These are phyloP conservation scores for Pelagophyceae sp. DNA, from an alignment of 352 stramenopile species.

Conservation along the genomic window DNA sequence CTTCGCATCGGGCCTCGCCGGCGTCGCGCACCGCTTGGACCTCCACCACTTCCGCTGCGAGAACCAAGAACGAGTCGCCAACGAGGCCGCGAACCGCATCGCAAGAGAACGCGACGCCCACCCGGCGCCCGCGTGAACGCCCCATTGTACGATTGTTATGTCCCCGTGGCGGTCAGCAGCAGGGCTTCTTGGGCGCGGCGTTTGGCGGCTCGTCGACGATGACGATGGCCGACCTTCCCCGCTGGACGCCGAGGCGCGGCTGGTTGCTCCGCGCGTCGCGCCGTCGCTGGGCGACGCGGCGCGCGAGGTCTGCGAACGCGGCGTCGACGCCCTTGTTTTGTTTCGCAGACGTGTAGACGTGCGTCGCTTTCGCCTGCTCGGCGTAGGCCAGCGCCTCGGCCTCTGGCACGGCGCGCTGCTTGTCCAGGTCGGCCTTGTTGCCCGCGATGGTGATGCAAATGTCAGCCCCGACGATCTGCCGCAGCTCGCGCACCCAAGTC, in stretches of 20 bases:
- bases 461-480: slow-evolving; percentile 73
- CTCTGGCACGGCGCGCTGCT: slow-evolving; percentile 69
- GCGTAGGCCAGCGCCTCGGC: slow-evolving; percentile 65
- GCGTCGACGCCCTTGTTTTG: slow-evolving; percentile 78
- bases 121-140: no score
- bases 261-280: neutral
- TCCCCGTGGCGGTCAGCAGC: neutral
- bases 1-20: neutral
- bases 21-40: neutral
- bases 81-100: neutral
- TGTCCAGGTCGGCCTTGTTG: slow-evolving; percentile 81
- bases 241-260: no score
- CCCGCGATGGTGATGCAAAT: slow-evolving; percentile 80
- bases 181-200: neutral
- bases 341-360: slow-evolving; percentile 81
- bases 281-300: neutral
- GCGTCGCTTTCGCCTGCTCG: slow-evolving; percentile 41
- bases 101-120: neutral
- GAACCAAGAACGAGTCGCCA: no score
- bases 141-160: no score
- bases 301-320: slow-evolving; percentile 49
- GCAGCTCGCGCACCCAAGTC: slow-evolving; percentile 80
- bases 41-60: no score
- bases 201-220: neutral
- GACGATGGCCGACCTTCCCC: neutral